Base-by-base conservation (phyloP, 352 stramenopile genomes). In the Globisporangium iwayamae region DNA sequence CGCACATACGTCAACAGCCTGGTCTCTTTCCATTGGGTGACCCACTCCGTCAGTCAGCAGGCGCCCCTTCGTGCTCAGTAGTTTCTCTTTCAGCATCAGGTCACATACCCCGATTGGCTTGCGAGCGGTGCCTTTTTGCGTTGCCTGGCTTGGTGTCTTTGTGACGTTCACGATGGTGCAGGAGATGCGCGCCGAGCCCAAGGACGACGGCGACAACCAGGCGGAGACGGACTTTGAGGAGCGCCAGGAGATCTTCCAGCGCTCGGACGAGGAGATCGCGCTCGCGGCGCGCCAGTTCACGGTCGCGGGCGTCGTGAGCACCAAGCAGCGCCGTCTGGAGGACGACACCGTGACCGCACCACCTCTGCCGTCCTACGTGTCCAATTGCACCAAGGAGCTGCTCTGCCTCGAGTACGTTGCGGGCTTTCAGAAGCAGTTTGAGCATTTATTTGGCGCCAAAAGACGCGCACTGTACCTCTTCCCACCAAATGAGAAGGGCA, bases 401-500 rank as follows among this genome's bases (percentile, higher is more conserved):
- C 81, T 98, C 18, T 98, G 89, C 70, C 79, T 98, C 41, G 89
- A 98, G 77, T 98, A 98, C 71, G 88, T 98, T 41, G 74, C 88
- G 0, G 83, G 92, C 25, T 98, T 98, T 73, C 77, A 87, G 71
- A 65, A 75, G 14, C 90, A 98, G 63, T 98, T 98, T 61, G 81
- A 92, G 59, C 71, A 77, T 46, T 78, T 98, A 62, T 98, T 97
- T 72, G 47, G 56, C 9, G 75, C 92, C 1, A 71, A 73, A 11
- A 76, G 91, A 22, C 65, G 72, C 14, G 71, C 76, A 22, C 78
- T 98, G 53, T 97, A 96, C 58, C 68, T 98, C n/a, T 86, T 89
- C 25, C 83, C 91, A 0, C 81, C 87, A 7, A 98, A 98, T 68
- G 94, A 98, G 68, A 93, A 88, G 56, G 91, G 93, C 1, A 81